Evolutionary conservation across 2,329 filamentous ascomycete species (phyloP).

Genomic region (Xylariaceae sp.): DNA sequence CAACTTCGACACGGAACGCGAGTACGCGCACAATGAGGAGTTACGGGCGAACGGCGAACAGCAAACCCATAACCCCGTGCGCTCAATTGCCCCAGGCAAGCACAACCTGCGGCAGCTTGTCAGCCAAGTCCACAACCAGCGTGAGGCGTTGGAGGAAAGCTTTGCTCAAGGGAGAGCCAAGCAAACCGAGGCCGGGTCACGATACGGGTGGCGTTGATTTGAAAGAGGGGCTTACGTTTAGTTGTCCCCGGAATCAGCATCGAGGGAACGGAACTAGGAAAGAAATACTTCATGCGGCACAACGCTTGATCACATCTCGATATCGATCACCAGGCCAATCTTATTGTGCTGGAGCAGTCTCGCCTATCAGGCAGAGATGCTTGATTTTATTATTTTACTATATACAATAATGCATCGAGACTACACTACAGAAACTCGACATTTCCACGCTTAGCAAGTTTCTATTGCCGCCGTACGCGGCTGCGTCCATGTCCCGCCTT

Average conservation of each 20-base stretch:
- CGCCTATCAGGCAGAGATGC: constrained; percentile 1
- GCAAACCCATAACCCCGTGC: constrained; percentile 74
- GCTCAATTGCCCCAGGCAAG: constrained; percentile 78
- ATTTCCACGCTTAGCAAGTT: constrained; percentile 39
- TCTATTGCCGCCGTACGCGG: constrained; percentile 47
- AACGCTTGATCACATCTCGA: background rate
- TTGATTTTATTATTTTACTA: constrained; percentile 3
- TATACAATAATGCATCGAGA: constrained; percentile 7
- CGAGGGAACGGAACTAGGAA: background rate
- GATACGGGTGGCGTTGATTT: constrained; percentile 68
- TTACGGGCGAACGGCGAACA: constrained; percentile 65
- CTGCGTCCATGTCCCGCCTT: constrained; percentile 40
- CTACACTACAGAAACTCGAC: background rate
- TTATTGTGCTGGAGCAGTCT: background rate
- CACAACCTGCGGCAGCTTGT: constrained; percentile 86
- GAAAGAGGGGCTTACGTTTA: background rate
- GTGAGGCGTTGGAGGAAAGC: constrained; percentile 84
- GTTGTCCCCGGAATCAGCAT: background rate
- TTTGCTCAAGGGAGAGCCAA: constrained; percentile 78
- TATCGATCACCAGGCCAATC: background rate
- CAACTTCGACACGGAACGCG: constrained; percentile 82
- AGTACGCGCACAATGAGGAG: constrained; percentile 81
- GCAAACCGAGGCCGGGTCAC: constrained; percentile 72
- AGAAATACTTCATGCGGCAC: background rate
- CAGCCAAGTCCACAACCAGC: constrained; percentile 73